A percentile compares a stretch with the other conserved stretches of the same genome.
Evolutionary conservation across 345 rosid species (phyloP).

Genomic region (Salix arbutifolia): DNA sequence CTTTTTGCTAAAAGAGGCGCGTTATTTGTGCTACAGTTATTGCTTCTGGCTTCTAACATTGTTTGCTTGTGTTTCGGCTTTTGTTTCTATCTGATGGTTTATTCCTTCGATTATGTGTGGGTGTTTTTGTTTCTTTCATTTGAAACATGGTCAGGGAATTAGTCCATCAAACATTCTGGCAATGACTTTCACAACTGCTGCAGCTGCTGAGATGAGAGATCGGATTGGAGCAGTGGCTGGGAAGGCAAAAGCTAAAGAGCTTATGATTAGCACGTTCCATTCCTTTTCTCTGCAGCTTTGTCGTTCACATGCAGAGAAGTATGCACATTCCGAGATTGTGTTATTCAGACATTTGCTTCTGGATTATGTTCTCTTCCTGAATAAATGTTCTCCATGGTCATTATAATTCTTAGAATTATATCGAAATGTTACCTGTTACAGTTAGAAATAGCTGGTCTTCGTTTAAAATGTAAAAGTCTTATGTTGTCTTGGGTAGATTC

Average conservation of each 20-base stretch:
- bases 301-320: conserved; percentile 92
- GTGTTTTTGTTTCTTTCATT: not conserved
- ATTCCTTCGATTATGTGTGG: not conserved
- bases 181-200: conserved; percentile 97
- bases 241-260: conserved; percentile 72
- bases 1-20: not conserved
- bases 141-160: conserved; percentile 53
- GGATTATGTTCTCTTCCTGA: not conserved
- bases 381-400: not conserved
- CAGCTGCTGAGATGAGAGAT: conserved; percentile 93
- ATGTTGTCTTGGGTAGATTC: not conserved
- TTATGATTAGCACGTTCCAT: conserved; percentile 89
- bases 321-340: conserved; percentile 21
- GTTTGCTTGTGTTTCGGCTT: not conserved
- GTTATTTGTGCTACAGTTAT: not conserved
- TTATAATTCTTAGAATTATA: not conserved
- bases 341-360: conserved; percentile 9
- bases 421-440: not conserved
- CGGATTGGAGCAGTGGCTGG: conserved; percentile 73
- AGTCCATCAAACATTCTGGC: conserved; percentile 82
- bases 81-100: conserved; percentile 6
- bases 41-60: not conserved
- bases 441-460: not conserved
- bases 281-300: conserved; percentile 91
- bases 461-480: not conserved